Base-by-base conservation (phyloP, 441 rosid genomes). In the Aleurites moluccanus region DNA sequence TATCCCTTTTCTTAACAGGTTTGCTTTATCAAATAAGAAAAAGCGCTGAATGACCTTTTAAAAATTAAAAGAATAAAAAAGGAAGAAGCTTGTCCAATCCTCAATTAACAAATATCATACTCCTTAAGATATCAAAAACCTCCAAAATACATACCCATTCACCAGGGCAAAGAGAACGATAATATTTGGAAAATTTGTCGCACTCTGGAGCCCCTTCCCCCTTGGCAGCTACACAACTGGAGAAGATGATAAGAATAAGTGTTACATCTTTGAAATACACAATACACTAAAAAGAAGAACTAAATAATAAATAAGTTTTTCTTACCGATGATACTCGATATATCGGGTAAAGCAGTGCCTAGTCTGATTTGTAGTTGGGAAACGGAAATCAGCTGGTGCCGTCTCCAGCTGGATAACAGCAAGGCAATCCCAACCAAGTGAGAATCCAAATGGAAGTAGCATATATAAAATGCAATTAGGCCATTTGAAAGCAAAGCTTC, bases 351-450 rank as follows among this genome's bases (percentile, higher is more conserved):
- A 93, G 85, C 98, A 93, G 79, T 93, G 98, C 85, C 98, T 88
- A 10, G 98, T 90, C 80, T 93, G 98, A 84, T 93, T 93, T 68
- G 98, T 93, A 62, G 98, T 93, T 35, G 98, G 98, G 78, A 93
- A 93, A 73, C 98, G 98, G 78, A 87, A 91, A 85, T 93, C 98
- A 71, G 98, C 97, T 2, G 98, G 98, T 64, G 99, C 99, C 28
- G 98, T 96, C 89, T 92, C 98, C 76, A 96, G 88, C 97, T 93
- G 86, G 21, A 72, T 3, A 66, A 50, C 42, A 75, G 53, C 21
- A 21, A 81, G 73, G 66, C 38, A 74, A 80, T 28, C 56, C 73
- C 44, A 70, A 16, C 9, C 38, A 67, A 2, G 44, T 82, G 72
- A 38, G 42, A 84, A 76, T 57, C 84, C 44, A 68, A 50, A 64